Conservation (phyloP, 2,329 filamentous ascomycete genomes). For the Arthrinium phaeospermum region DNA sequence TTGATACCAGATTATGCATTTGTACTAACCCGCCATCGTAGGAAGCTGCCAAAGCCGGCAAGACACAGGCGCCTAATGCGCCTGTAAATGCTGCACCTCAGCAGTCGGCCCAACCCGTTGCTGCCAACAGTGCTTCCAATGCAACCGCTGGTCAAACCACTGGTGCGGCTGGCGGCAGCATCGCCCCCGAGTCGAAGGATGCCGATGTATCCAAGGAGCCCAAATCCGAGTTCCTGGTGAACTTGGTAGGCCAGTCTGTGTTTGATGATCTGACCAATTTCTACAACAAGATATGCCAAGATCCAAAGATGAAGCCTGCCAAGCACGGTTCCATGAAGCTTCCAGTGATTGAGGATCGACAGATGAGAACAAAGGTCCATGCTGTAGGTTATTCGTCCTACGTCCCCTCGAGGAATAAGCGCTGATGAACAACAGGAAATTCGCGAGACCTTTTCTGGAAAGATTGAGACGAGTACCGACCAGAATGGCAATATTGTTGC, state of each 20-base stretch:
- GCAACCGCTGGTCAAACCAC: slow-evolving; percentile 17
- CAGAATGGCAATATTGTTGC: slow-evolving; percentile 67
- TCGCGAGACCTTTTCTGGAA: slow-evolving; percentile 79
- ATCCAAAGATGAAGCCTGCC: slow-evolving; percentile 29
- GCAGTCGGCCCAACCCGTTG: neutral
- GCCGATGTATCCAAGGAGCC: slow-evolving; percentile 21
- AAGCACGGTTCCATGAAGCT: slow-evolving; percentile 32
- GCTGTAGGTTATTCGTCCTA: slow-evolving; percentile 41
- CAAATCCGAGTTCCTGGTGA: slow-evolving; percentile 26
- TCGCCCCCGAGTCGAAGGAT: neutral
- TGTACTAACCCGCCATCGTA: neutral
- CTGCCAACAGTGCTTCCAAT: neutral
- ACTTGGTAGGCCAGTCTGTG: slow-evolving; percentile 32
- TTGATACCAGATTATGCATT: neutral
- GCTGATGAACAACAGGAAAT: slow-evolving; percentile 53
- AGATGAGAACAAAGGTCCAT: slow-evolving; percentile 48
- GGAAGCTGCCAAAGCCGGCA: neutral
- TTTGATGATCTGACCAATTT: slow-evolving; percentile 34
- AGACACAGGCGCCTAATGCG: neutral
- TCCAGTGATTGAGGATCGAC: slow-evolving; percentile 35
- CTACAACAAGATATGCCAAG: slow-evolving; percentile 30
- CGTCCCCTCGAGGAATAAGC: neutral
- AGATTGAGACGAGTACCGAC: slow-evolving; percentile 76
- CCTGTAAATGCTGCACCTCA: neutral
- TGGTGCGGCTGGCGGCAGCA: neutral